Evolutionary conservation across 1,284 basidiomycete species (phyloP).

Genomic region (Tylopilus sp.): DNA sequence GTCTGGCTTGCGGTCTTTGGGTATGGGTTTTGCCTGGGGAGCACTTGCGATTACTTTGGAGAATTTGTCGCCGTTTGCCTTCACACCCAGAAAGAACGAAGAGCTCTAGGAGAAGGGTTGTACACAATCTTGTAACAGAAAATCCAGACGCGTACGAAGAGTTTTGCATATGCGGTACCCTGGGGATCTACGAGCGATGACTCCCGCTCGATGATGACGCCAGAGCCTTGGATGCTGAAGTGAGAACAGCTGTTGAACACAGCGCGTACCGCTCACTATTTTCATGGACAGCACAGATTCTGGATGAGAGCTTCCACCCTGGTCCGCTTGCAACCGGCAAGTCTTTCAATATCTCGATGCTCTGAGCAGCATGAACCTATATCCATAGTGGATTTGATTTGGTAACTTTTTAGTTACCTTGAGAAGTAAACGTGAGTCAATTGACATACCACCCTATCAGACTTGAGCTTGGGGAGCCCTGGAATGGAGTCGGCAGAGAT

Average conservation of each 20-base stretch:
- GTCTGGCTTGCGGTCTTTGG: conserved; percentile 65
- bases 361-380: conserved; percentile 71
- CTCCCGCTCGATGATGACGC: conserved; percentile 70
- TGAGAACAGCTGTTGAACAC: background rate
- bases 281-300: conserved; percentile 64
- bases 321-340: conserved; percentile 62
- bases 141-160: conserved; percentile 47
- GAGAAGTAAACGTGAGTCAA: background rate
- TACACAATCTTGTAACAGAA: background rate
- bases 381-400: background rate
- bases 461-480: conserved; percentile 63
- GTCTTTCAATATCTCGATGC: conserved; percentile 67
- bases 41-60: conserved; percentile 65
- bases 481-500: conserved; percentile 45
- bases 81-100: conserved; percentile 72
- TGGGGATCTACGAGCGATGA: conserved; percentile 58
- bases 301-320: conserved; percentile 63
- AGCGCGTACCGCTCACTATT: conserved; percentile 52
- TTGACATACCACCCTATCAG: conserved; percentile 56
- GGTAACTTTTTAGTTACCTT: background rate
- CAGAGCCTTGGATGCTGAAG: conserved; percentile 51
- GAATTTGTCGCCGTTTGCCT: conserved; percentile 66
- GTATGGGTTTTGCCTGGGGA: conserved; percentile 63
- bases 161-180: conserved; percentile 64
- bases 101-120: conserved; percentile 46